Evolutionary conservation across 495 filamentous ascomycete genomes (phyloP).

Genomic region (Penicillium diatomitis): DNA sequence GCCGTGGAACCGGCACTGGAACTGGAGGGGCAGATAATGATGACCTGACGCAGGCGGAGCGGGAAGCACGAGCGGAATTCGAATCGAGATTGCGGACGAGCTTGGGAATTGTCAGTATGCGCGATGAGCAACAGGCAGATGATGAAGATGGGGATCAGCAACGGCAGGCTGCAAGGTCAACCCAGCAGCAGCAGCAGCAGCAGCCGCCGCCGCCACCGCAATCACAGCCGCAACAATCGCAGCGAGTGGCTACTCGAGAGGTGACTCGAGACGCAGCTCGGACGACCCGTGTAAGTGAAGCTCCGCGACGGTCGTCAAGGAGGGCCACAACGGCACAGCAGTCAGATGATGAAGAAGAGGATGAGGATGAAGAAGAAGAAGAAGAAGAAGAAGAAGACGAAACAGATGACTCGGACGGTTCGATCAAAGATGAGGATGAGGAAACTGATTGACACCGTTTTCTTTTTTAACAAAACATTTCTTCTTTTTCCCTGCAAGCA

Average conservation of each 20-base stretch:
- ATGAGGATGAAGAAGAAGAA: constrained; percentile 1
- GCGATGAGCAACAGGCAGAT: background rate
- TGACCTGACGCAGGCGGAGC: constrained; percentile 37
- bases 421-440: background rate
- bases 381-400: background rate
- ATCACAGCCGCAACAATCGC: too few relatives aligned
- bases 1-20: background rate
- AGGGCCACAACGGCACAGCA: constrained; percentile 4
- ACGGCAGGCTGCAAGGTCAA: background rate
- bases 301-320: constrained; percentile 8
- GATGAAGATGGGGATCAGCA: constrained; percentile 1
- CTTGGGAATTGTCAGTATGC: constrained; percentile 14
- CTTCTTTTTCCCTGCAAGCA: too few relatives aligned
- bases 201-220: too few relatives aligned
- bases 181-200: too few relatives aligned
- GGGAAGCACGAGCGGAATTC: constrained; percentile 20
- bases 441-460: background rate
- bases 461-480: too few relatives aligned
- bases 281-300: background rate
- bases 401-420: background rate
- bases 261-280: background rate
- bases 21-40: constrained; percentile 19
- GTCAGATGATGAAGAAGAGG: constrained; percentile 7
- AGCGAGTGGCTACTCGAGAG: background rate
- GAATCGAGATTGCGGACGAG: constrained; percentile 24